phyloP scores from a whole-genome alignment of 75 land plant species.

The Pinus taeda region DNA sequence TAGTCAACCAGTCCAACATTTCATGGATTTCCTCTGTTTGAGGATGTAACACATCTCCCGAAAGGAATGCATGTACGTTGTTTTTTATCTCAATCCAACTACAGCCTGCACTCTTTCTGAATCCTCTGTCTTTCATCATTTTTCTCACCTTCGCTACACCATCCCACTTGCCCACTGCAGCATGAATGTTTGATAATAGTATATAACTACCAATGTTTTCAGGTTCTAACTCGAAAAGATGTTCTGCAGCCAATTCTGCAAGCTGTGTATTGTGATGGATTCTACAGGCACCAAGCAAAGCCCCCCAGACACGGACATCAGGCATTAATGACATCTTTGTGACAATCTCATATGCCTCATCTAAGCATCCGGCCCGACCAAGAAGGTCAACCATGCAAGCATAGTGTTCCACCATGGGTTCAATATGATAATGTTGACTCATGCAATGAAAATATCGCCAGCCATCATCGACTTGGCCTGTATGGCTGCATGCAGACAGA shows the following conservation, averaged over 20 bases:
- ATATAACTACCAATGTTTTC: not conserved
- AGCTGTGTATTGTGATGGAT: not conserved
- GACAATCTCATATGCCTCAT: not conserved
- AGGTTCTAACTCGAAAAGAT: not conserved
- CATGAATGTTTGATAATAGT: not conserved
- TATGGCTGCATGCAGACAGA: not conserved
- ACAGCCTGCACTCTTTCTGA: not conserved
- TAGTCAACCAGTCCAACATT: not conserved
- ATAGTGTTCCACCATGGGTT: not conserved
- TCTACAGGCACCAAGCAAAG: slow-evolving; percentile 1
- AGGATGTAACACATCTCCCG: not conserved
- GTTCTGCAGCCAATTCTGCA: not conserved
- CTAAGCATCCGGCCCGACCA: not conserved
- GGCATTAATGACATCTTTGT: not conserved
- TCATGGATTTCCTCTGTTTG: not conserved
- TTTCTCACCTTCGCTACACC: not conserved
- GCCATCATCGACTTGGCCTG: not conserved
- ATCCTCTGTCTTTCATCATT: not conserved
- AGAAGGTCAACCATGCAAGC: not conserved
- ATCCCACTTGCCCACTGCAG: not conserved
- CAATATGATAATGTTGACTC: not conserved
- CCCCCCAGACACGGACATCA: not conserved
- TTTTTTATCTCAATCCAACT: not conserved
- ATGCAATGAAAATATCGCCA: not conserved
- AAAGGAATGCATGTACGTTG: not conserved